Base-by-base conservation (phyloP, 257 asterid genomes). In the Petunia secreta region DNA sequence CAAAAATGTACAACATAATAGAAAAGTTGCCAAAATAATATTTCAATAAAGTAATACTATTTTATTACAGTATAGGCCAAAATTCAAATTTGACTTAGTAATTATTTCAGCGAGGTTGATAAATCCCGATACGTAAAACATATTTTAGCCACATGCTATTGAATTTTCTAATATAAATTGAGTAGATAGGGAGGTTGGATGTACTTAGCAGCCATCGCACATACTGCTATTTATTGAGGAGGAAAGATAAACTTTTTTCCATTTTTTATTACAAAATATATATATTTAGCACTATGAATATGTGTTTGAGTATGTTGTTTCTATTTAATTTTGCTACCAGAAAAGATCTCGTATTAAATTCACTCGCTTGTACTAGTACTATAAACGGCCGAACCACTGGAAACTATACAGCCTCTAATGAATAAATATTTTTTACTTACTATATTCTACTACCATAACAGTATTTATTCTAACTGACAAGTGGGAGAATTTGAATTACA, bases 261-360 rank as follows among this genome's bases (percentile, higher is more conserved):
- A 52, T 8, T 52, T 36, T 52, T 11, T 55, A 14, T 14, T 55
- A 37, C 37, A 36, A 37, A 9, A 25, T 0, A 6, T 38, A 25
- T 37, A 63, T 63, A 36, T 37, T 1, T n/a, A 58, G 39, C 65
- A 59, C 38, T 59, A 59, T 58, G 38, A 16, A 58, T 58, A 58
- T 2, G 36, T 66, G 75, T 71, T 71, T 48, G 34, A 10, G 60
- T 71, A 11, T 25, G 4, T 71, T n/a, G 48, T 48, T 48, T 50
- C 43, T 5, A 71, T 71, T 71, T 46, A 71, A 48, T 71, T 48
- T 44, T 71, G 25, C 60, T 48, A 71, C 44, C 77, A 48, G 48
- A 48, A 48, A 71, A 48, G 41, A 71, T 48, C 9, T 71, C 16
- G 25, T 71, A 48, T 71, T 71, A 15, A 48, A 71, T 71, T 71